These are phyloP conservation scores for Epichloe hybrida DNA, from an alignment of 2,329 filamentous ascomycete species.

Conservation along the genomic window DNA sequence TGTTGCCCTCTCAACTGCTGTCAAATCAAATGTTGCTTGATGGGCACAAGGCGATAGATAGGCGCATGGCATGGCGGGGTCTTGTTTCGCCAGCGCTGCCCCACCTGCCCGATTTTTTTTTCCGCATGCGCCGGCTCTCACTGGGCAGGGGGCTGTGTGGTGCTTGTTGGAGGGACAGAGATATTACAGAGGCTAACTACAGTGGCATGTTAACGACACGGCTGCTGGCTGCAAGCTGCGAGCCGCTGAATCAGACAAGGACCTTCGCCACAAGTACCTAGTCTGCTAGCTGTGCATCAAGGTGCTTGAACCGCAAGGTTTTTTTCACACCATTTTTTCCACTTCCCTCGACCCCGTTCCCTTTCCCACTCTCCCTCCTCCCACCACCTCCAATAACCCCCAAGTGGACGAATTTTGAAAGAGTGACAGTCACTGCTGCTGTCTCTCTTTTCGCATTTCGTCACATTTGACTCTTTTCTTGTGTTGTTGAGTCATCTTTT, in stretches of 20 bases:
- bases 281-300: neutral
- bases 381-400: conserved; percentile 9
- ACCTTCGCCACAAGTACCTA: too few species aligned
- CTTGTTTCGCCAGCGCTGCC: conserved; percentile 3
- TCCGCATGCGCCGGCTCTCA: conserved; percentile 2
- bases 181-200: neutral
- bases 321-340: conserved; percentile 7
- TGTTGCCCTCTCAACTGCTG: conserved; percentile 6
- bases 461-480: conserved; percentile 15
- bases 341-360: conserved; percentile 9
- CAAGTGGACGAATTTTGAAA: conserved; percentile 23
- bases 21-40: too few species aligned
- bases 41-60: too few species aligned
- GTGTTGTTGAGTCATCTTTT: conserved; percentile 5
- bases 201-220: neutral
- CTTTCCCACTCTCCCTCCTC: conserved; percentile 14
- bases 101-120: conserved; percentile 13
- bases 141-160: neutral
- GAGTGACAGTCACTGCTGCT: conserved; percentile 29
- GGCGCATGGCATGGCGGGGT: conserved; percentile 2
- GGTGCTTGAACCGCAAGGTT: neutral
- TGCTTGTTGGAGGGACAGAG: neutral
- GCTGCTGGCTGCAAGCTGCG: neutral
- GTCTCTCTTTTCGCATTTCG: conserved; percentile 22
- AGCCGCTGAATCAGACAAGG: too few species aligned